phyloP scores from a whole-genome alignment of 306 rosid species.

The Lathyrus sativus region DNA sequence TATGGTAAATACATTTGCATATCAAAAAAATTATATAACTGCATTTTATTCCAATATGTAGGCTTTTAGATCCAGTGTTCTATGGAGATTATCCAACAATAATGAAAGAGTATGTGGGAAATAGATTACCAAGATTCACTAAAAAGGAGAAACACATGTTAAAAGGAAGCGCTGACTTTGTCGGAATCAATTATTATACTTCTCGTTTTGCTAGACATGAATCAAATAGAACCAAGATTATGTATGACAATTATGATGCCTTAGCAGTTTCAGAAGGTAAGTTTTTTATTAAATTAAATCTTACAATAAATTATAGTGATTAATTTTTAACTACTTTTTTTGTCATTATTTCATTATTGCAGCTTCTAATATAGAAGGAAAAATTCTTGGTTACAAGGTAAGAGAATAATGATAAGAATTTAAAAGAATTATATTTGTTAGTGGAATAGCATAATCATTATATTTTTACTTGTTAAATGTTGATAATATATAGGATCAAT shows the following conservation, averaged over 20 bases:
- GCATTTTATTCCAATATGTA: not conserved
- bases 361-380: too few species aligned
- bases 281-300: too few species aligned
- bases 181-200: slow-evolving; percentile 46
- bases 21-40: too few species aligned
- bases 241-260: slow-evolving; percentile 16
- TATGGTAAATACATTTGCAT: too few species aligned
- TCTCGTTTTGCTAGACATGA: slow-evolving; percentile 36
- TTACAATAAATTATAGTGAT: not conserved
- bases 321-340: not conserved
- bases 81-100: slow-evolving; percentile 41
- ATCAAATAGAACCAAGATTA: not conserved
- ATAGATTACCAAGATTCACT: slow-evolving; percentile 43
- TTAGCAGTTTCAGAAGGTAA: slow-evolving; percentile 21
- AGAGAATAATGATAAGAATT: slow-evolving; percentile 8
- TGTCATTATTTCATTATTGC: not conserved
- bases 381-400: too few species aligned
- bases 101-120: slow-evolving; percentile 38
- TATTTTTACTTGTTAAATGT: not conserved
- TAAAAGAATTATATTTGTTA: not conserved
- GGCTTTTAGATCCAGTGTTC: slow-evolving; percentile 42
- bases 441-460: not conserved
- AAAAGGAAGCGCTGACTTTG: slow-evolving; percentile 39
- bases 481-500: slow-evolving; percentile 2
- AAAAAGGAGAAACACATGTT: slow-evolving; percentile 28